Evolutionary conservation across 306 rosid species (phyloP).

Genomic region (Dryas octopetala): DNA sequence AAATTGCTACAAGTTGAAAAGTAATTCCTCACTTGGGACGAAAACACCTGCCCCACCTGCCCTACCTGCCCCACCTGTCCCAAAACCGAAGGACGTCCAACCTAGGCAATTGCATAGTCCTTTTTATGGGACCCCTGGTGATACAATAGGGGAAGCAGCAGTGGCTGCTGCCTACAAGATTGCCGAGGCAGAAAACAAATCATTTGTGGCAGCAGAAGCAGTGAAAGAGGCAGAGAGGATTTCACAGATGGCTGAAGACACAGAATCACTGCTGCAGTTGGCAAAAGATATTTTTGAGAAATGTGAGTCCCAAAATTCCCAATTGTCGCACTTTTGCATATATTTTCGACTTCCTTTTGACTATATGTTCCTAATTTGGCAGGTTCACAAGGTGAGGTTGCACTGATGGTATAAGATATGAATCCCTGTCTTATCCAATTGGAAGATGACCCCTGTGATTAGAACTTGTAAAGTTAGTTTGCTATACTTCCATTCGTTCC

Average conservation of each 20-base stretch:
- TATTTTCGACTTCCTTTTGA: conserved; percentile 11
- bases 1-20: conserved; percentile 38
- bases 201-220: conserved; percentile 40
- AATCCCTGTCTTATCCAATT: neutral
- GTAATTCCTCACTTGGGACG: neutral
- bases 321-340: neutral
- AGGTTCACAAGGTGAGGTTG: conserved; percentile 40
- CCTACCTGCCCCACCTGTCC: neutral
- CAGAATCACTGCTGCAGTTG: conserved; percentile 28
- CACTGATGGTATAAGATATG: conserved; percentile 11
- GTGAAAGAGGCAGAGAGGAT: conserved; percentile 42
- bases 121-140: neutral
- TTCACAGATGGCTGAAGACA: conserved; percentile 35
- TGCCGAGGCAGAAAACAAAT: conserved; percentile 46
- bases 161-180: conserved; percentile 35
- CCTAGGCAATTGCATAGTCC: conserved; percentile 14
- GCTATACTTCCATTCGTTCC: neutral
- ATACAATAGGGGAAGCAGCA: conserved; percentile 31
- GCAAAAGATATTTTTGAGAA: conserved; percentile 36
- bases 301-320: conserved; percentile 26
- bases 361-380: conserved; percentile 13
- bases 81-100: conserved; percentile 23
- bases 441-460: conserved; percentile 18
- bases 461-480: conserved; percentile 34
- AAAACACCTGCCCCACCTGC: conserved; percentile 10